These are phyloP conservation scores for Aurifilum marmelostoma DNA, from an alignment of 2,329 filamentous ascomycete genomes.

Conservation along the genomic window DNA sequence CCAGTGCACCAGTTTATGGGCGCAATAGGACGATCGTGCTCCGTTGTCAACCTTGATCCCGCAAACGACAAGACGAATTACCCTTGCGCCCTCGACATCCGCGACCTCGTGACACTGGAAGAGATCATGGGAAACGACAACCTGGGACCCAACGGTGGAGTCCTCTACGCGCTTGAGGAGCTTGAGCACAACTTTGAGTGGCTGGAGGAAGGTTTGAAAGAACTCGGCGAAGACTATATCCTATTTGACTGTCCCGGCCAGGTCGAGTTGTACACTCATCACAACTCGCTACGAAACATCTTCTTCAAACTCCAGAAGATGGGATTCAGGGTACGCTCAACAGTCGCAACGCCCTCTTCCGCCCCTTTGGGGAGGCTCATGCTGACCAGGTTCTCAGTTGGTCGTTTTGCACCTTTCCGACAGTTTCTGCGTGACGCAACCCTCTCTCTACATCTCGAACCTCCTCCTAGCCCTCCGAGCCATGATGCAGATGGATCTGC, in stretches of 20 bases:
- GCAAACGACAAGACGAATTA: conserved; percentile 94
- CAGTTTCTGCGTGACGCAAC: conserved; percentile 89
- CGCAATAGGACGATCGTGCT: conserved; percentile 92
- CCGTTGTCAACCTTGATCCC: conserved; percentile 93
- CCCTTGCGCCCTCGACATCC: conserved; percentile 86
- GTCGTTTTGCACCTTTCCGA: conserved; percentile 93
- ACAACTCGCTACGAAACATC: conserved; percentile 87
- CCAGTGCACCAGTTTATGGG: conserved; percentile 94
- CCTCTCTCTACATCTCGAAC: conserved; percentile 93
- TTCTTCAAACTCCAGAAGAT: conserved; percentile 89
- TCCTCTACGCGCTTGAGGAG: conserved; percentile 93
- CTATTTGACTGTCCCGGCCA: conserved; percentile 97
- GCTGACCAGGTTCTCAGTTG: conserved; percentile 58
- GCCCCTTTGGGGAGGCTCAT: not conserved
- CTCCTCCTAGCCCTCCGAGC: conserved; percentile 89
- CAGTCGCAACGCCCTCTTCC: conserved; percentile 12
- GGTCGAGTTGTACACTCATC: conserved; percentile 96
- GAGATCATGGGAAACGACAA: conserved; percentile 93
- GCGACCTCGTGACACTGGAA: conserved; percentile 84
- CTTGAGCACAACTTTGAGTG: conserved; percentile 93
- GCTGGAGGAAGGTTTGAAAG: conserved; percentile 79
- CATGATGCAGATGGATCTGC: conserved; percentile 98
- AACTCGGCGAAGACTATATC: conserved; percentile 86
- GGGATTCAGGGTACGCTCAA: conserved; percentile 79
- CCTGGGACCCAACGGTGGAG: conserved; percentile 88